Base-by-base conservation (phyloP, 2,329 filamentous ascomycete genomes). In the Coccinonectria pachysandricola region DNA sequence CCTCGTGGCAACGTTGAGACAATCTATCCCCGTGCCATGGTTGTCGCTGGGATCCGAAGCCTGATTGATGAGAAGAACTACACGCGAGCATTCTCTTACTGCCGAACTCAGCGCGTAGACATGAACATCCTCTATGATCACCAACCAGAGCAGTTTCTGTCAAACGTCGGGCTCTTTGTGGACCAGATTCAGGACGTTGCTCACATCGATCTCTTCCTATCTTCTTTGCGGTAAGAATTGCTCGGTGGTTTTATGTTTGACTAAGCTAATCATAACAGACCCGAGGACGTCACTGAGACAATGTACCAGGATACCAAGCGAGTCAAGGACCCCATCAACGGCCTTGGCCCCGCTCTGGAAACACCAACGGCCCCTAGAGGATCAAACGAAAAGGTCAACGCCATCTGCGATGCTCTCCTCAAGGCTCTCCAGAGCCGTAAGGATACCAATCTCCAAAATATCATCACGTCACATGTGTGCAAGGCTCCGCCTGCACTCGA, bases 41-140 rank as follows among this genome's bases (percentile, higher is more conserved):
- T 98, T 1, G 65, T 98, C 24, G 85, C 86, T 2, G 87, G 86
- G 14, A 92, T 98, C 30, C 74, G 91, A 24, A 71, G 73, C 25
- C 74, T 81, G 26, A 83, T 98, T 26, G 79, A 86, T 28, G 64
- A 71, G 16, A 82, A 81, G 50, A 75, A 91, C 43, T 98, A 95
- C 48, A 73, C 70, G 24, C 74, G 72, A 26, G 91, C 91, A 0
- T 98, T 95, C 50, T 63, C 81, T 12, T 79, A 85, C 36, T 96
- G 91, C 50, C 76, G 91, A 26, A 88, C 78, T 12, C 92, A 98
- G 51, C 75, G 92, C 41, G 91, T 98, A 1, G 91, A 98, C 48
- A 87, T 96, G 80, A 98, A 98, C 48, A 88, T 98, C 35, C 63
- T 98, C 3, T 88, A 93, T 47, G 91, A 98, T 48, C 84, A 96